These are phyloP conservation scores for Penicillium sp. DNA, from an alignment of 2,329 filamentous ascomycete species.

Conservation along the genomic window DNA sequence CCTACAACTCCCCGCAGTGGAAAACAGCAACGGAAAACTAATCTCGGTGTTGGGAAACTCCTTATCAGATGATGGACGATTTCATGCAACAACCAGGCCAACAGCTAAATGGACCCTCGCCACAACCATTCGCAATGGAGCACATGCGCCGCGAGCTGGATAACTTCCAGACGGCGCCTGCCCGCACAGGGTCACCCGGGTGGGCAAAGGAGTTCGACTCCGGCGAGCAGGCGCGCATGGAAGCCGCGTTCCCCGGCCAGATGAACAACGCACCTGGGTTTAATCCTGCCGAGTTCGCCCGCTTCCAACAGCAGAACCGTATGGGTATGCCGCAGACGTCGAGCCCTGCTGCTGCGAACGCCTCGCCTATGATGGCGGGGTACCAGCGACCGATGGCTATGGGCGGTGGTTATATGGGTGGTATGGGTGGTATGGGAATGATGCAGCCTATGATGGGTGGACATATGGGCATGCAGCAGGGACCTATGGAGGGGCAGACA, in stretches of 20 bases:
- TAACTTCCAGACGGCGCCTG: conserved; percentile 47
- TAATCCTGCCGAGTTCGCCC: conserved; percentile 78
- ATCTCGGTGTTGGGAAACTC: conserved; percentile 26
- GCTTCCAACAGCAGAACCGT: conserved; percentile 73
- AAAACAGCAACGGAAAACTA: conserved; percentile 2
- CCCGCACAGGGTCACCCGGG: conserved; percentile 53
- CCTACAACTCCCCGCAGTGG: not conserved
- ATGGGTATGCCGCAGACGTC: conserved; percentile 56
- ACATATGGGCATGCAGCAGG: conserved; percentile 49
- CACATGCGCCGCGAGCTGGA: conserved; percentile 64
- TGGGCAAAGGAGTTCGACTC: conserved; percentile 66
- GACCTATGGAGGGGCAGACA: conserved; percentile 40
- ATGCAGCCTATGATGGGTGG: conserved; percentile 46
- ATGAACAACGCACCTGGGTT: conserved; percentile 58
- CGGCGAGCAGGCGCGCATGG: conserved; percentile 65
- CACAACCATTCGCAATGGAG: conserved; percentile 63
- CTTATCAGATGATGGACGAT: conserved; percentile 78
- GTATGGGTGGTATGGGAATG: conserved; percentile 50
- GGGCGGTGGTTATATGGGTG: conserved; percentile 42
- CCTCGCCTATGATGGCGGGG: conserved; percentile 61
- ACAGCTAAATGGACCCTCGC: conserved; percentile 51
- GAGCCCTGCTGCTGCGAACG: conserved; percentile 51
- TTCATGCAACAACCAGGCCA: conserved; percentile 78
- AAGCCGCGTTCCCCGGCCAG: conserved; percentile 63
- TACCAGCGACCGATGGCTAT: conserved; percentile 47